A percentile compares a stretch with the other conserved stretches of the same genome.
These are phyloP conservation scores for Camellia oleifera DNA, from an alignment of 179 eudicot species.

Conservation along the genomic window DNA sequence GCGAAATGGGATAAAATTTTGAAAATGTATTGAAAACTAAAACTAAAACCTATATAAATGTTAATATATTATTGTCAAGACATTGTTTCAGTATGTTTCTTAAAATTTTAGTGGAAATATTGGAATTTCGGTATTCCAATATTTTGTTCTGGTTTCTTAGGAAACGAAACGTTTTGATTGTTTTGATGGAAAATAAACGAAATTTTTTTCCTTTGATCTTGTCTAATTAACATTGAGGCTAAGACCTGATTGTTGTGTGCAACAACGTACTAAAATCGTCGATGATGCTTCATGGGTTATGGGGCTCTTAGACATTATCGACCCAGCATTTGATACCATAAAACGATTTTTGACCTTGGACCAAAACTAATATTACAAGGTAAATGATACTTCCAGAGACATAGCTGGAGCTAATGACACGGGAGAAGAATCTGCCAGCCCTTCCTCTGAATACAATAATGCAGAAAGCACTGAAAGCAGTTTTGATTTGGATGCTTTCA, in stretches of 20 bases:
- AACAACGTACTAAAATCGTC: conserved; percentile 86
- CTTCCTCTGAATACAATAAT: conserved; percentile 3
- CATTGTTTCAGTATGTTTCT: too few species aligned
- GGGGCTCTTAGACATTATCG: conserved; percentile 85
- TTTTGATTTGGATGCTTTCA: conserved; percentile 67
- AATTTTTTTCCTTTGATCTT: neutral
- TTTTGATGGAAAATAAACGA: too few species aligned
- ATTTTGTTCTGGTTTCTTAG: too few species aligned
- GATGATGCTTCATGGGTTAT: conserved; percentile 93
- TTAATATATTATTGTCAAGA: too few species aligned
- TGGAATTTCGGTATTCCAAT: too few species aligned
- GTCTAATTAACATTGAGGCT: neutral
- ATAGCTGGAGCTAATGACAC: neutral
- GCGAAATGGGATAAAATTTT: too few species aligned
- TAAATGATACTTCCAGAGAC: neutral
- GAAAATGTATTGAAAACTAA: too few species aligned
- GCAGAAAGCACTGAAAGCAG: conserved; percentile 14
- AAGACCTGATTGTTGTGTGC: conserved; percentile 23
- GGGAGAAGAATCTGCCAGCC: conserved; percentile 16
- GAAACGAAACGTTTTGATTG: too few species aligned
- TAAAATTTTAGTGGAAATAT: too few species aligned
- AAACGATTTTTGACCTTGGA: conserved; percentile 68
- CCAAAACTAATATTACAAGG: conserved; percentile 35
- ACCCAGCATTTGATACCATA: conserved; percentile 86
- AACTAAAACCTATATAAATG: too few species aligned